These are phyloP conservation scores for Thoreauomyces humboldtii DNA, from an alignment of 192 early-diverging fungal genomes.

Conservation along the genomic window DNA sequence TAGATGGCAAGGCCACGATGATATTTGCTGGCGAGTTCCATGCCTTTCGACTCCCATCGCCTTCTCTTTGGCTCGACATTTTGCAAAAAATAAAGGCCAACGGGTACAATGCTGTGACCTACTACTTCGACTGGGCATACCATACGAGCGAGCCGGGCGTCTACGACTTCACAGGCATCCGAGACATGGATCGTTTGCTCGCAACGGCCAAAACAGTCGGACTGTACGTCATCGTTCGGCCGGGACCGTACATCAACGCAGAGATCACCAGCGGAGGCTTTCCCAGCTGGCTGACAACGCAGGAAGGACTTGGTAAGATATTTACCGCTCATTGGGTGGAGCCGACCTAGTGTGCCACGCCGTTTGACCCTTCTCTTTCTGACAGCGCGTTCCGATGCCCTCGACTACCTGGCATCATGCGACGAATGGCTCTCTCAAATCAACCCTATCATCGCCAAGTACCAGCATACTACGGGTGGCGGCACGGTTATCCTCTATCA, in stretches of 20 bases:
- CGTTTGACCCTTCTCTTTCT: background rate
- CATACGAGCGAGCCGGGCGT: constrained; percentile 31
- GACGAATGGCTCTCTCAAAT: background rate
- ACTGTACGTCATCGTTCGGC: constrained; percentile 28
- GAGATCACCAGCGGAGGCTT: constrained; percentile 4
- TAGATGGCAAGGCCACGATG: background rate
- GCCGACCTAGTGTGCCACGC: background rate
- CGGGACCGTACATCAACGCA: constrained; percentile 21
- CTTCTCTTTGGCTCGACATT: constrained; percentile 30
- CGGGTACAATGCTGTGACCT: constrained; percentile 25
- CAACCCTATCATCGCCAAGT: background rate
- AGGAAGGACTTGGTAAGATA: background rate
- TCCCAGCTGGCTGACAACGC: background rate
- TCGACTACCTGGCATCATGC: background rate
- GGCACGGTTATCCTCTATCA: constrained; percentile 14
- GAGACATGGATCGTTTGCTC: constrained; percentile 12
- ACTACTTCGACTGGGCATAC: constrained; percentile 34
- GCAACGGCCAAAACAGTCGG: constrained; percentile 17
- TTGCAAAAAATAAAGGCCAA: constrained; percentile 28
- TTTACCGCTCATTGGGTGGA: no score
- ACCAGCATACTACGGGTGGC: background rate
- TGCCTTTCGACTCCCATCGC: constrained; percentile 27
- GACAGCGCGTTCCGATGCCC: background rate
- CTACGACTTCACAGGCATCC: constrained; percentile 30
- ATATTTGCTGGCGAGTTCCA: constrained; percentile 6